phyloP scores from a whole-genome alignment of 148 eudicot genomes.

The Silene latifolia region DNA sequence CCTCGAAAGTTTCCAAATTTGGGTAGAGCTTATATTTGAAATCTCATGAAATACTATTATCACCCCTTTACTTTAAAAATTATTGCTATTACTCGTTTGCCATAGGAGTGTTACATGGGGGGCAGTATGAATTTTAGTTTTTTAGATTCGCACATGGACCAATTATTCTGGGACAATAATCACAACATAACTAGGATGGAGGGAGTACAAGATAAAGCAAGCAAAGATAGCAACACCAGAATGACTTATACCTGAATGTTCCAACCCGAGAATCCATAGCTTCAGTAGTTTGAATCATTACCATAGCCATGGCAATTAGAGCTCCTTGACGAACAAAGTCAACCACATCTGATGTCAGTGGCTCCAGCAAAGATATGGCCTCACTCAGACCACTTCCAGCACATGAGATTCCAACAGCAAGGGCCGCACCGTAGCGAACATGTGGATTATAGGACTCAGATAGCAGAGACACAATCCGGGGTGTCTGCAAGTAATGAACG shows the following conservation, averaged over 20 bases:
- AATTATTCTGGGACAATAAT: too few species aligned
- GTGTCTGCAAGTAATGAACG: constrained; percentile 57
- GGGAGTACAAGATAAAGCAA: background rate
- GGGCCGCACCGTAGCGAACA: constrained; percentile 96
- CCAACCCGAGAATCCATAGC: constrained; percentile 99
- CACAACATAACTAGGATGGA: background rate
- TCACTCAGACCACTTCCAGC: constrained; percentile 97
- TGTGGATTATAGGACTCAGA: constrained; percentile 99
- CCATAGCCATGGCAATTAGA: constrained; percentile 99
- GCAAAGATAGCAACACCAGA: background rate
- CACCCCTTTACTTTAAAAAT: too few species aligned
- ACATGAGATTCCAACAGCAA: constrained; percentile 97
- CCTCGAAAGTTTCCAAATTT: too few species aligned
- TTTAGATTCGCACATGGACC: too few species aligned
- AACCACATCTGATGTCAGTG: constrained; percentile 91
- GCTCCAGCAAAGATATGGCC: constrained; percentile 95
- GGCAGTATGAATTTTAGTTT: too few species aligned
- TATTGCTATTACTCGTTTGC: too few species aligned
- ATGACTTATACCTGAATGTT: constrained; percentile 61
- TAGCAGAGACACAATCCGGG: constrained; percentile 84
- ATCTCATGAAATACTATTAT: too few species aligned
- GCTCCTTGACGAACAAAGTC: constrained; percentile 99
- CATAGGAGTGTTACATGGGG: too few species aligned
- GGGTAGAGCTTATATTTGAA: too few species aligned
- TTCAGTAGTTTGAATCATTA: constrained; percentile 90